These are phyloP conservation scores for Mycosarcoma mackinlayi DNA, from an alignment of 1,284 basidiomycete genomes.

Conservation along the genomic window DNA sequence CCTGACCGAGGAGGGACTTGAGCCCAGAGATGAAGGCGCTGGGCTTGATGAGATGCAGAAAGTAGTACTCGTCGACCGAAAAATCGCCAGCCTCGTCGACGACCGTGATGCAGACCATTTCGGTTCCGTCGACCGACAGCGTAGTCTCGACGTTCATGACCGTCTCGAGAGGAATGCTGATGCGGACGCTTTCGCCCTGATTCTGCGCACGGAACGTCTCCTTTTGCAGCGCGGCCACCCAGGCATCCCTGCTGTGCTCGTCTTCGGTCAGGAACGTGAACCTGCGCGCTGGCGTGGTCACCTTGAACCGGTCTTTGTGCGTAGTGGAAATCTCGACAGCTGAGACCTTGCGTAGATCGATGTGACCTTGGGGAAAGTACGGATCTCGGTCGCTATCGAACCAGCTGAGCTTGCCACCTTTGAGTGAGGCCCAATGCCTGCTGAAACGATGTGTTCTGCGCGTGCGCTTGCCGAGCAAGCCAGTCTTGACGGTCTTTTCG, in stretches of 20 bases:
- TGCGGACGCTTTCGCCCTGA: conserved; percentile 87
- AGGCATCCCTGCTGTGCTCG: conserved; percentile 70
- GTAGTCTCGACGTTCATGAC: conserved; percentile 89
- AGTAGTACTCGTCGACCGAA: conserved; percentile 60
- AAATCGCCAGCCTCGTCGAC: conserved; percentile 56
- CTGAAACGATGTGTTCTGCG: conserved; percentile 57
- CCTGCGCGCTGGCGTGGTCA: conserved; percentile 62
- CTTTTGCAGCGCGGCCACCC: conserved; percentile 91
- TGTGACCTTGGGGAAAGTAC: conserved; percentile 94
- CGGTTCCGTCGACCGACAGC: conserved; percentile 37
- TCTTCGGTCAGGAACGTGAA: conserved; percentile 67
- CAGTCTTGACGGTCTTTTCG: conserved; percentile 45
- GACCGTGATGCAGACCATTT: conserved; percentile 57
- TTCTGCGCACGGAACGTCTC: conserved; percentile 93
- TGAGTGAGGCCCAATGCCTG: conserved; percentile 57
- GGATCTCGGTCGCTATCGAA: conserved; percentile 76
- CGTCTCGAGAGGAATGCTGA: conserved; percentile 90
- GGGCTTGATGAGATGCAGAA: conserved; percentile 50
- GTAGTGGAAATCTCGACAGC: conserved; percentile 82
- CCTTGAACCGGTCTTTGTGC: conserved; percentile 69
- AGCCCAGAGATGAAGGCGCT: conserved; percentile 31
- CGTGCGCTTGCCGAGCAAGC: conserved; percentile 48
- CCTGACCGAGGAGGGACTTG: conserved; percentile 15
- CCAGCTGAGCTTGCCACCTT: conserved; percentile 58
- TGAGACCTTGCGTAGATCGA: conserved; percentile 90